Evolutionary conservation across 2,329 filamentous ascomycete genomes (phyloP), one percentile per base, ranked within the genome.

Genomic region (Verticillium dahliae): DNA sequence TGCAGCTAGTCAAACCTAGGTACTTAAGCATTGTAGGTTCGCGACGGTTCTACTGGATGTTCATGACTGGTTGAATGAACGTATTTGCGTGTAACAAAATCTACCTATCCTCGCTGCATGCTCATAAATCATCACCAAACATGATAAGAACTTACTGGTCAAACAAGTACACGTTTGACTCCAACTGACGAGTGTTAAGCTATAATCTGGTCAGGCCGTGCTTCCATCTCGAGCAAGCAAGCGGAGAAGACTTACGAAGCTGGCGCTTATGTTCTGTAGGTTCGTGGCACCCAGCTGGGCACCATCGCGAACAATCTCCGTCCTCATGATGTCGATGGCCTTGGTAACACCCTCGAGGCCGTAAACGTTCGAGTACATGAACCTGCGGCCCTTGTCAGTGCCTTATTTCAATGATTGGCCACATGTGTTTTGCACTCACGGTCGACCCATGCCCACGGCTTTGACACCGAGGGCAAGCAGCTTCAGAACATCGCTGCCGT

Each of bases 311-410:
- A 69, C 61, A 35, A 82, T 73, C 71, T 83, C 80, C 45, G 75
- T 72, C 73, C 81, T 81, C 62, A 83, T 70, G 22, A 83, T 76
- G 59, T 78, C 68, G 59, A 82, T 78, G 6, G 74, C 74, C 70
- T 76, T 77, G 60, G 70, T 71, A 3, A 83, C 80, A 27, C 81
- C 81, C 27, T 76, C 74, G 4, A 73, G 69, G 3, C 81, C 81
- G 65, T 80, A 84, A 41, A 77, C 69, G 65, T 82, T 82, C 57
- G 79, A 75, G 67, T 76, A 84, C 78, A 84, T 80, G 67, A 81
- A 75, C 0, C 69, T 61, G 41, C 11, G 27, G n/a, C 4, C 11
- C n/a, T 13, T 15, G 27, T 60, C 34, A 60, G 35, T 5, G 27
- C 33, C 5, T 18, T 5, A 15, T 27, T 5, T 10, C 18, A 3